Base-by-base conservation (phyloP, 2,329 filamentous ascomycete species). In the Colletotrichum costaricense region DNA sequence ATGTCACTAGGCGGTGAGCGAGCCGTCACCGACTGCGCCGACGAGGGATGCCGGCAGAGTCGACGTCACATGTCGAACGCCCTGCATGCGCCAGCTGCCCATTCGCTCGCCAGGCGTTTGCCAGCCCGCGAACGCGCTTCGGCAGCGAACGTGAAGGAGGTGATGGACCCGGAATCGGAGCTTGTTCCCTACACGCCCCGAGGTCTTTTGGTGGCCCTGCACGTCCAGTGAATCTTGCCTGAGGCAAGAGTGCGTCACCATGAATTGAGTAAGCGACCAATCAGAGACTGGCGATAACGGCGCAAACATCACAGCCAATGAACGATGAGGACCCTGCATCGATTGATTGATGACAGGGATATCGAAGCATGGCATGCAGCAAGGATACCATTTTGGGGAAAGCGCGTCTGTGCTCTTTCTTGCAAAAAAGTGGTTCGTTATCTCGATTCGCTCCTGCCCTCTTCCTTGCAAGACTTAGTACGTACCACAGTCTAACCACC, bases 1-100 rank as follows among this genome's bases (percentile, higher is more conserved):
- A 73, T 73, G 70, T 73, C 70, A 73, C 60, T 65, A 73, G 67
- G 67, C 70, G 70, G 70, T 73, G 70, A 73, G 46, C 33, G 26
- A 52, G 59, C 67, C 60, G 62, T 66, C 67, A 70, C 67, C 62
- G 67, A 70, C 67, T 70, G 35, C 28, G 52, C 52, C 65, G 69
- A 72, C 58, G 66, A 69, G 66, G 70, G 59, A 73, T 70, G 60
- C 60, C 60, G 46, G 62, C 22, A 7, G 42, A 26, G 19, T 60
- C 70, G 67, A 73, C 70, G 70, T 73, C 70, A 73, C 70, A 73
- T 62, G 70, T 49, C 56, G 60, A 49, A 56, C 59, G 66, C 58
- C 69, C 30, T 64, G 70, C 66, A 63, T n/a, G 26, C 49, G 62
- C 24, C 58, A 55, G 64, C 42, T 26, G 63, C 30, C 33, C 56